These are phyloP conservation scores for Cercophora newfieldiana DNA, from an alignment of 495 filamentous ascomycete genomes.

Conservation along the genomic window DNA sequence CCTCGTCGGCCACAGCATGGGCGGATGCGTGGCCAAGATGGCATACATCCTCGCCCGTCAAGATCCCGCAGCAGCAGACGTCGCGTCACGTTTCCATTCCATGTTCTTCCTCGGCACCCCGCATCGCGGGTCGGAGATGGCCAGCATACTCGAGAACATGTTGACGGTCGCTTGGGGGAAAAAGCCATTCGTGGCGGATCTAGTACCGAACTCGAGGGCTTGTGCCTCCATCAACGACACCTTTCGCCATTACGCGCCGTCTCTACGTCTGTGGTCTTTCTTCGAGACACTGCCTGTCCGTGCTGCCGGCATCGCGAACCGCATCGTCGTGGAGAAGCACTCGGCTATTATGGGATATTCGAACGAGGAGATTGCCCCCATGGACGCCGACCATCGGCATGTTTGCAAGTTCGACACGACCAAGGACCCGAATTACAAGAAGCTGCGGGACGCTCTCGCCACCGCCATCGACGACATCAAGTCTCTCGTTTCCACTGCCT, in stretches of 20 bases:
- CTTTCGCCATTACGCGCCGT: conserved; percentile 30
- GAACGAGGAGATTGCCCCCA: conserved; percentile 29
- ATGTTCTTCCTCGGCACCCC: conserved; percentile 57
- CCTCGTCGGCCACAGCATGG: conserved; percentile 55
- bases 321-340: conserved; percentile 33
- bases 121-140: conserved; percentile 51
- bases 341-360: conserved; percentile 36
- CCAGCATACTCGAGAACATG: conserved; percentile 42
- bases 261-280: conserved; percentile 33
- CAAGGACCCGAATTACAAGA: conserved; percentile 32
- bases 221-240: conserved; percentile 29
- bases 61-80: conserved; percentile 26
- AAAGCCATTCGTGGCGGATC: conserved; percentile 29
- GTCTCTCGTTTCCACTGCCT: not conserved
- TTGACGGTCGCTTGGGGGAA: conserved; percentile 25
- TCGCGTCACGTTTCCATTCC: conserved; percentile 39
- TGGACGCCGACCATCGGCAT: conserved; percentile 39
- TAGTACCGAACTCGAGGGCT: conserved; percentile 23
- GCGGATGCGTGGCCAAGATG: conserved; percentile 55
- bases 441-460: conserved; percentile 32
- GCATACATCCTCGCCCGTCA: conserved; percentile 35
- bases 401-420: conserved; percentile 37
- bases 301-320: conserved; percentile 9
- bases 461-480: conserved; percentile 31
- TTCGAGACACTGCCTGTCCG: conserved; percentile 32